Conservation (phyloP, 208 protist genomes). For the Crithidia thermophila region DNA sequence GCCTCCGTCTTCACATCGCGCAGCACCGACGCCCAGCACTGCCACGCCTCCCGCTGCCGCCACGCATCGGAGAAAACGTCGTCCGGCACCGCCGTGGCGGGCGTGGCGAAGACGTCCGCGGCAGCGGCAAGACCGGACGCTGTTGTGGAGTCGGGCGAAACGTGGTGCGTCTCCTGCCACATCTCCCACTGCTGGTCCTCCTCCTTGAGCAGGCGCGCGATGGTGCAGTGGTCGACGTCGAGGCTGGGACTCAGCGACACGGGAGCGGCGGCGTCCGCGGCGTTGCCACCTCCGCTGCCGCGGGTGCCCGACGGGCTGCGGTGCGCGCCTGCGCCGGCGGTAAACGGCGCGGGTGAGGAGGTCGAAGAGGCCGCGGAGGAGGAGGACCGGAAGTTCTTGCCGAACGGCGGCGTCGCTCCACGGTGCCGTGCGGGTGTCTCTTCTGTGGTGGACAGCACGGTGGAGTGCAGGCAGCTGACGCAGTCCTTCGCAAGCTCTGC, state of each 20-base stretch:
- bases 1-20: constrained; percentile 20
- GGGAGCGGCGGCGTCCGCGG: not conserved
- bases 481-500: constrained; percentile 13
- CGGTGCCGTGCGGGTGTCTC: too few relatives aligned
- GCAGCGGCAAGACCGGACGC: too few relatives aligned
- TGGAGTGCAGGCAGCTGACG: not conserved
- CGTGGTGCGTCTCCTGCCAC: not conserved
- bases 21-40: constrained; percentile 8
- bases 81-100: not conserved
- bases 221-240: constrained; percentile 24
- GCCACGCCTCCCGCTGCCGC: constrained; percentile 7
- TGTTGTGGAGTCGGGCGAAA: too few relatives aligned
- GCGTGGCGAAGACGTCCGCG: too few relatives aligned
- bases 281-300: not conserved
- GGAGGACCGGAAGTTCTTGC: too few relatives aligned
- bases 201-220: constrained; percentile 1
- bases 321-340: not conserved
- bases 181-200: constrained; percentile 4
- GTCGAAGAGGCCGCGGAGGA: too few relatives aligned
- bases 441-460: not conserved
- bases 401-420: too few relatives aligned
- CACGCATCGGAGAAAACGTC: constrained; percentile 9
- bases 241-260: constrained; percentile 1
- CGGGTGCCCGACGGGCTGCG: not conserved
- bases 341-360: too few relatives aligned